These are phyloP conservation scores for Lentinula edodes DNA, from an alignment of 768 basidiomycete species.

Conservation along the genomic window DNA sequence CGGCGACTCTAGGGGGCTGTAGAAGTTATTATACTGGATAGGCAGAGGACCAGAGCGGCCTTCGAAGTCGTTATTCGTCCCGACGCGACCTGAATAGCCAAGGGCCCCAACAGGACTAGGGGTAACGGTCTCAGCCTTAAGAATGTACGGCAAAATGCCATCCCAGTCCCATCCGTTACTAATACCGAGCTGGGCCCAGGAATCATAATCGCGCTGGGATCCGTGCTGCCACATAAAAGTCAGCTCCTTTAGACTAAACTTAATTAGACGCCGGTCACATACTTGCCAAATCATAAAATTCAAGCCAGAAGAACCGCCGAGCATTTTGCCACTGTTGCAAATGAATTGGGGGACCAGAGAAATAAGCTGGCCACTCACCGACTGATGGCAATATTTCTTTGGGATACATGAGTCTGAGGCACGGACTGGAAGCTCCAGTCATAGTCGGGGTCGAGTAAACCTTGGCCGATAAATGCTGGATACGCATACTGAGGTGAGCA, in stretches of 20 bases:
- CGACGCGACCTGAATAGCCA: background rate
- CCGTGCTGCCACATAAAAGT: too few species aligned
- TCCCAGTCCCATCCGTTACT: constrained; percentile 9
- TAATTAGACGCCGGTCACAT: background rate
- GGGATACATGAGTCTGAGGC: constrained; percentile 9
- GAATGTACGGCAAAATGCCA: constrained; percentile 3
- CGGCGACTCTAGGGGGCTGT: background rate
- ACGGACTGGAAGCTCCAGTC: constrained; percentile 14
- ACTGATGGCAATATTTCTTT: background rate
- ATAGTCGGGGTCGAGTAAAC: constrained; percentile 11
- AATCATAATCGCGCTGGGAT: constrained; percentile 16
- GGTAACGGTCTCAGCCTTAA: background rate
- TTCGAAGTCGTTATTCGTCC: background rate
- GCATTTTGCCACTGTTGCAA: constrained; percentile 14
- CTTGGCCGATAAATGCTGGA: constrained; percentile 9
- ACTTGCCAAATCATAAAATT: constrained; percentile 17
- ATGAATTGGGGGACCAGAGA: background rate
- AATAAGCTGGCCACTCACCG: background rate
- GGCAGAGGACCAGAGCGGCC: background rate
- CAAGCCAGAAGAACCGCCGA: constrained; percentile 16
- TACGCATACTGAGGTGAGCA: background rate
- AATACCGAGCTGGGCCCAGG: constrained; percentile 12
- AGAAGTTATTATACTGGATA: constrained; percentile 1
- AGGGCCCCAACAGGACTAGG: background rate
- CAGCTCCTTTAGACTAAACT: too few species aligned